Evolutionary conservation across 768 basidiomycete species (phyloP).

Genomic region (Mycena belliarum): DNA sequence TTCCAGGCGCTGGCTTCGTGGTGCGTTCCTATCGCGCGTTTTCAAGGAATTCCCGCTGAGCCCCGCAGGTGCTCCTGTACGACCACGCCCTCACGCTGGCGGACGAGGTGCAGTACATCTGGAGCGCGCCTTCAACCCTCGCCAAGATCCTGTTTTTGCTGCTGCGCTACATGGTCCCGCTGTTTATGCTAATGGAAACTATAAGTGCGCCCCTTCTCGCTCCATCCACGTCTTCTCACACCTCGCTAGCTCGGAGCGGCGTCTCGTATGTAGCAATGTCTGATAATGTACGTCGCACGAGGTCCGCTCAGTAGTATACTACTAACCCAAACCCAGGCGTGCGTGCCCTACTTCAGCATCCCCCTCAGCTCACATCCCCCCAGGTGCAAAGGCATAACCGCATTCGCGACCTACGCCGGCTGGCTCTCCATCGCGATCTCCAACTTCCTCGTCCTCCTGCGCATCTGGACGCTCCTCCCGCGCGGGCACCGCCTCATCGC

Average conservation of each 20-base stretch:
- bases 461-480: constrained; percentile 34
- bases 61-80: constrained; percentile 30
- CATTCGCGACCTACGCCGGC: neutral
- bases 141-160: constrained; percentile 32
- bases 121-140: constrained; percentile 28
- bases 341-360: no score
- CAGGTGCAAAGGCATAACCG: constrained; percentile 13
- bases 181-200: neutral
- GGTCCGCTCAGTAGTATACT: neutral
- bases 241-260: neutral
- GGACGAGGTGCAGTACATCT: constrained; percentile 35
- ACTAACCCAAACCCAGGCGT: neutral
- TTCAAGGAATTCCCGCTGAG: neutral
- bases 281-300: neutral
- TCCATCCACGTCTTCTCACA: neutral
- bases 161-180: constrained; percentile 22
- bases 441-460: constrained; percentile 31
- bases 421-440: constrained; percentile 11
- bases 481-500: constrained; percentile 23
- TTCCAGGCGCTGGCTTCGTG: constrained; percentile 3
- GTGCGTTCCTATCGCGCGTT: neutral
- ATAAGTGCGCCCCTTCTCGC: neutral
- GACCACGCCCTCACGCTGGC: constrained; percentile 35
- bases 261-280: neutral
- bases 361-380: neutral